These are phyloP conservation scores for Termitomyces sp. DNA, from an alignment of 768 basidiomycete species.

Conservation along the genomic window DNA sequence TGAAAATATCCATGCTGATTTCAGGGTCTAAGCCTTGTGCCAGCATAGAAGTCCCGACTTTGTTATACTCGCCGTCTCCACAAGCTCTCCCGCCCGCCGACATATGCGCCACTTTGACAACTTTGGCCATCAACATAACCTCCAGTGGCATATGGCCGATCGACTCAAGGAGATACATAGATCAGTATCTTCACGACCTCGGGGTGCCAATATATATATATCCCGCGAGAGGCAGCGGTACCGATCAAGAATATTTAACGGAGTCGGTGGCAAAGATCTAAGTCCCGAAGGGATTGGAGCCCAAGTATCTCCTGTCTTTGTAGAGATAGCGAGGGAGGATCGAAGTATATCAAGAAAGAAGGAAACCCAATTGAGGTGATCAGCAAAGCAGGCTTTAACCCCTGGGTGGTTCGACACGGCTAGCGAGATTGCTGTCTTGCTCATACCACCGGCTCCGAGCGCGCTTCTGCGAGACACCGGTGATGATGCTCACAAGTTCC, in stretches of 20 bases:
- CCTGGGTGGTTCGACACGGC: conserved; percentile 22
- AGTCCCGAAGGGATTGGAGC: conserved; percentile 18
- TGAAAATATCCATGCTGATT: conserved; percentile 6
- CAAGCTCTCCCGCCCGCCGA: no score
- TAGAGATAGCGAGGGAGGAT: conserved; percentile 17
- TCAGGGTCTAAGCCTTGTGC: not conserved
- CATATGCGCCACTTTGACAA: not conserved
- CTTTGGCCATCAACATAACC: conserved; percentile 27
- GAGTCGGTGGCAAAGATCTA: conserved; percentile 12
- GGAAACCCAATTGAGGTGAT: conserved; percentile 4
- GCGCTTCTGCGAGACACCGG: conserved; percentile 4
- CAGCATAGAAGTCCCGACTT: not conserved
- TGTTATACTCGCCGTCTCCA: no score
- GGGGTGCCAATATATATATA: conserved; percentile 17
- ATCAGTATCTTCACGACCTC: conserved; percentile 14
- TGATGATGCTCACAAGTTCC: conserved; percentile 11
- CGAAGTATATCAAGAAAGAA: conserved; percentile 19
- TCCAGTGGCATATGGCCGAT: conserved; percentile 29
- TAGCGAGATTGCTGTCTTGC: conserved; percentile 32
- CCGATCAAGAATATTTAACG: conserved; percentile 12
- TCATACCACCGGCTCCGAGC: conserved; percentile 30
- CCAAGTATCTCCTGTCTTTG: conserved; percentile 15
- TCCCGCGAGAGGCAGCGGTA: conserved; percentile 14
- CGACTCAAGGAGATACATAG: conserved; percentile 14
- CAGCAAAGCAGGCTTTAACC: conserved; percentile 20